Evolutionary conservation across 257 asterid species (phyloP), one percentile per base, ranked within the genome.

Genomic region (Voacanga thouarsii): DNA sequence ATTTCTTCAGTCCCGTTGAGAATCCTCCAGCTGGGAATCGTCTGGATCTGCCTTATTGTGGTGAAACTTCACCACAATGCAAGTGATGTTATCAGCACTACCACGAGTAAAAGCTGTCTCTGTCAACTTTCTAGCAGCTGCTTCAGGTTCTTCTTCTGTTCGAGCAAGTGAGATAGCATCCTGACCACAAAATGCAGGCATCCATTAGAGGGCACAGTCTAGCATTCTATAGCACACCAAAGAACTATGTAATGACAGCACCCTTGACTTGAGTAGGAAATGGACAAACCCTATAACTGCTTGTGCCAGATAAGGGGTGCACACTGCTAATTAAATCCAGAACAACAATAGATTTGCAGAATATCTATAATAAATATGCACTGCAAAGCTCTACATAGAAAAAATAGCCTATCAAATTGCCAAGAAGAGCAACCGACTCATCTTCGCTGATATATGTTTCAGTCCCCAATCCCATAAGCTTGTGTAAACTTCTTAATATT

Each of bases 51-150:
- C 51, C 79, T 86, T 85, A 63, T 81, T 81, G 49, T 88, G 96
- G 82, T 89, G 90, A 79, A 96, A 84, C 88, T 94, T 93, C 81
- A 93, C 99, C 50, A 93, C 98, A 33, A 96, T 92, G 89, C 98
- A 96, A 71, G 98, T 96, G 86, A 96, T 96, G 78, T 96, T 96
- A 82, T 96, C 99, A 3, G 98, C 98, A 81, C 98, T 96, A 19
- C 99, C 99, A 16, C 96, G 96, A 47, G 90, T 87, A 79, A 92
- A 96, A 67, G 99, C 99, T 24, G 97, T 88, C 86, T 93, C 98
- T 1, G 96, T 87, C 89, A 96, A 89, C 87, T 92, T 96, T 83
- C 94, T 89, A 37, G 99, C 98, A 65, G 97, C 99, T 50, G 88
- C 91, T 80, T 90, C 96, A 0, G 98, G 90, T 57, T 90, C 96